Evolutionary conservation across 2,329 filamentous ascomycete genomes (phyloP).

Genomic region (Colletotrichum horii): DNA sequence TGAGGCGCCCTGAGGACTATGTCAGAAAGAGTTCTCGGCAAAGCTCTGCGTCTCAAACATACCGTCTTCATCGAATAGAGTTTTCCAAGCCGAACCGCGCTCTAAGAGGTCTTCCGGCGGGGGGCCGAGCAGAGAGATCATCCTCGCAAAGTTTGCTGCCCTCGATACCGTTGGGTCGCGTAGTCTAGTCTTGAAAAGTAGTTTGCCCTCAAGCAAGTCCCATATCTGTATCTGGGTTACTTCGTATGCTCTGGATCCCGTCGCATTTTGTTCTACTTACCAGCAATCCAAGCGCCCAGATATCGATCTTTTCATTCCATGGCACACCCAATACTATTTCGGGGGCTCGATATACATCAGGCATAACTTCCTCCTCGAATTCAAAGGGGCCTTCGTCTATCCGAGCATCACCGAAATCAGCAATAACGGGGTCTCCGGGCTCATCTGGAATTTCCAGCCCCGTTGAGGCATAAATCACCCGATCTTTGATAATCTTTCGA

Average conservation of each 20-base stretch:
- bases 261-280: neutral
- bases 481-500: constrained; percentile 30
- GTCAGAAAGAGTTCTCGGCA: neutral
- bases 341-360: constrained; percentile 35
- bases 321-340: constrained; percentile 38
- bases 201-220: constrained; percentile 34
- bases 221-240: constrained; percentile 26
- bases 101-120: constrained; percentile 37
- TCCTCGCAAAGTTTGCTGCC: constrained; percentile 35
- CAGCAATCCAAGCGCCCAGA: constrained; percentile 29
- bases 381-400: constrained; percentile 24
- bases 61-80: constrained; percentile 29
- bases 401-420: constrained; percentile 34
- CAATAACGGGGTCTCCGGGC: constrained; percentile 28
- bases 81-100: constrained; percentile 28
- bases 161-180: constrained; percentile 24
- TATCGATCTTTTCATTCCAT: constrained; percentile 37
- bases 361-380: constrained; percentile 34
- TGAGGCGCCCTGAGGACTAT: neutral
- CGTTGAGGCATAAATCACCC: constrained; percentile 31
- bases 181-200: constrained; percentile 29
- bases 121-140: constrained; percentile 41
- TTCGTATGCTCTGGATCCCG: neutral
- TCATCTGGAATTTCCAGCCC: constrained; percentile 27
- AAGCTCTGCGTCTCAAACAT: neutral